Evolutionary conservation across 1,284 basidiomycete species (phyloP).

Genomic region (Singerocomus inundabilis): DNA sequence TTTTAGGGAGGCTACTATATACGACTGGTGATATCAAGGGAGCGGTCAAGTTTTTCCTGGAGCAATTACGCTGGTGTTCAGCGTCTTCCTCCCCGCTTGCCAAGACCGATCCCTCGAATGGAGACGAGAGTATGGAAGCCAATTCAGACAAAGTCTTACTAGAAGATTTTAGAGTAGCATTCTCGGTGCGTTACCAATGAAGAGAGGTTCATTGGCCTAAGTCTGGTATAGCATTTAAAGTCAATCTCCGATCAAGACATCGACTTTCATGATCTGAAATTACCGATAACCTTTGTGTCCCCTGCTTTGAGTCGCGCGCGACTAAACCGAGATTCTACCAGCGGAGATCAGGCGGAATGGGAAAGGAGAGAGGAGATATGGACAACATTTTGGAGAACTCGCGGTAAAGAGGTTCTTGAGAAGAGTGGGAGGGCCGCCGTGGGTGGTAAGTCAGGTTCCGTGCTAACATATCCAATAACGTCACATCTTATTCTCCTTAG

Average conservation of each 20-base stretch:
- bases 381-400: constrained; percentile 57
- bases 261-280: constrained; percentile 42
- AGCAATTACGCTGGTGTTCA: constrained; percentile 43
- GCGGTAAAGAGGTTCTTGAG: constrained; percentile 51
- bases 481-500: constrained; percentile 36
- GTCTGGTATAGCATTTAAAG: constrained; percentile 58
- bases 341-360: constrained; percentile 53
- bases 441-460: constrained; percentile 46
- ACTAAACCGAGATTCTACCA: constrained; percentile 47
- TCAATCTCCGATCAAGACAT: constrained; percentile 46
- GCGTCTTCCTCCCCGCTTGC: constrained; percentile 18
- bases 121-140: constrained; percentile 23
- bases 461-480: background rate
- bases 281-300: constrained; percentile 61
- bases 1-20: constrained; percentile 67
- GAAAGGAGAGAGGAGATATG: constrained; percentile 61
- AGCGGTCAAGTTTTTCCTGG: constrained; percentile 68
- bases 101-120: constrained; percentile 21
- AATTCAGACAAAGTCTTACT: constrained; percentile 62
- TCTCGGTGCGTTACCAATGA: constrained; percentile 48
- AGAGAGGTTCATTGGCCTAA: constrained; percentile 3
- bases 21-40: constrained; percentile 70
- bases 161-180: constrained; percentile 78
- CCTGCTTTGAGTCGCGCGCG: constrained; percentile 53
- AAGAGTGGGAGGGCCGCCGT: constrained; percentile 57